Percentiles rank a stretch among this genome's conserved stretches.
Evolutionary conservation across 202 grass and related monocot genomes (phyloP).

Genomic region (Eragrostis tef): DNA sequence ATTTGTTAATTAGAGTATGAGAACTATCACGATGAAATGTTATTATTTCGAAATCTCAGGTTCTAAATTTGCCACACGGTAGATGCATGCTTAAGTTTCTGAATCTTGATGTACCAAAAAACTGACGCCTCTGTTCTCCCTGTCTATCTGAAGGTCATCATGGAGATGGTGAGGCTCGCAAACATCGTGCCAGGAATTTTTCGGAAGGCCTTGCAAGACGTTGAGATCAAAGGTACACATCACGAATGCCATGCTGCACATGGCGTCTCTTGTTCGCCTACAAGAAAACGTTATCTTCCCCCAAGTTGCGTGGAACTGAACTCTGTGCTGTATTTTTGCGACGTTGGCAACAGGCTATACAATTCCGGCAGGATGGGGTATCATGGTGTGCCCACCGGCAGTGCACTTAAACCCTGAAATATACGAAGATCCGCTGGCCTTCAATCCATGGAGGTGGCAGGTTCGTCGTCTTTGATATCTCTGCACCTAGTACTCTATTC

Average conservation of each 20-base stretch:
- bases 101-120: conserved; percentile 27
- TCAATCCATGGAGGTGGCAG: conserved; percentile 93
- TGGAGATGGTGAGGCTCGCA: conserved; percentile 62
- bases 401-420: conserved; percentile 84
- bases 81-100: not conserved
- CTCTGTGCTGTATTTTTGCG: conserved; percentile 18
- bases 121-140: conserved; percentile 35
- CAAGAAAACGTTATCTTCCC: conserved; percentile 5
- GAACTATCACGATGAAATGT: not conserved
- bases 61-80: conserved; percentile 7
- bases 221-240: conserved; percentile 77
- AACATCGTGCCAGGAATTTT: conserved; percentile 86
- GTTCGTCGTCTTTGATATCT: conserved; percentile 49
- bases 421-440: conserved; percentile 76
- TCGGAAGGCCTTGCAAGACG: conserved; percentile 69
- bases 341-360: conserved; percentile 64
- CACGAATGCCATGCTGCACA: not conserved
- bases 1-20: not conserved
- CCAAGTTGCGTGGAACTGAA: conserved; percentile 37
- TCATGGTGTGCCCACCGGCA: conserved; percentile 83
- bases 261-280: conserved; percentile 10
- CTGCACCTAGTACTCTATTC: not conserved
- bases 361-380: conserved; percentile 81
- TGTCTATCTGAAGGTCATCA: conserved; percentile 66
- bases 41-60: not conserved